phyloP scores from a whole-genome alignment of 352 stramenopile genomes.

The Phytopythium ostracodes region DNA sequence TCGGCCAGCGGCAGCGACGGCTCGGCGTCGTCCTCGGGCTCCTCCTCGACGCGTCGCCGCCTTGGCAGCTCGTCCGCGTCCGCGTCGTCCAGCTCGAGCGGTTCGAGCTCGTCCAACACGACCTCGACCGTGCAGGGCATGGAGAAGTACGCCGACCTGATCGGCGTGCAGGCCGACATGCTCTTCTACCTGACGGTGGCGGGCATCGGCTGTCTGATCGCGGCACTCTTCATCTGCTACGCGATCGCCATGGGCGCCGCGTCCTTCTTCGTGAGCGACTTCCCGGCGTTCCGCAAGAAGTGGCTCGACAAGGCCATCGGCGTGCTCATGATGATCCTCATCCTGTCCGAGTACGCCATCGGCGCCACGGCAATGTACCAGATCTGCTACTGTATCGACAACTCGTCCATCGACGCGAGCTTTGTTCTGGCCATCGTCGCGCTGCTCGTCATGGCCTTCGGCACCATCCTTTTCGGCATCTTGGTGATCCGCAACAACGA shows the following conservation, averaged over 20 bases:
- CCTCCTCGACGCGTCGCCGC: constrained; percentile 19
- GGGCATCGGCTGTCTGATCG: constrained; percentile 46
- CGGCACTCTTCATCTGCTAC: constrained; percentile 45
- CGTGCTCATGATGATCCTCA: constrained; percentile 79
- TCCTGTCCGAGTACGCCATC: constrained; percentile 83
- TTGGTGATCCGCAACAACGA: constrained; percentile 71
- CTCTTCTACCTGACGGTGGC: constrained; percentile 80
- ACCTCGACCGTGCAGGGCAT: constrained; percentile 53
- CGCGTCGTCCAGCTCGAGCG: constrained; percentile 12
- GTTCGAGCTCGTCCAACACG: constrained; percentile 19
- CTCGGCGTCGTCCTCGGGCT: constrained; percentile 7
- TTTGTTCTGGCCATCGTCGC: constrained; percentile 63
- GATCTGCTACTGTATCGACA: constrained; percentile 80
- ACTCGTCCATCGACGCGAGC: constrained; percentile 46
- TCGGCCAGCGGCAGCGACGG: background rate
- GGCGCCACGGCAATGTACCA: constrained; percentile 80
- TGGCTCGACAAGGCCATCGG: constrained; percentile 80
- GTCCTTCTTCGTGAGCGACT: constrained; percentile 53
- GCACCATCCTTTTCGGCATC: constrained; percentile 76
- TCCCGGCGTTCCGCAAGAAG: constrained; percentile 50
- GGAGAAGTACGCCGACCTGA: constrained; percentile 72
- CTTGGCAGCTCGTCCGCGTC: constrained; percentile 20
- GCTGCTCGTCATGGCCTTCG: constrained; percentile 67
- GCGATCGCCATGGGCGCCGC: constrained; percentile 37
- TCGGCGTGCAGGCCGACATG: constrained; percentile 73